A percentile compares a stretch with the other conserved stretches of the same genome.
These are phyloP conservation scores for Cystofilobasidium capitatum DNA, from an alignment of 768 basidiomycete genomes.

Conservation along the genomic window DNA sequence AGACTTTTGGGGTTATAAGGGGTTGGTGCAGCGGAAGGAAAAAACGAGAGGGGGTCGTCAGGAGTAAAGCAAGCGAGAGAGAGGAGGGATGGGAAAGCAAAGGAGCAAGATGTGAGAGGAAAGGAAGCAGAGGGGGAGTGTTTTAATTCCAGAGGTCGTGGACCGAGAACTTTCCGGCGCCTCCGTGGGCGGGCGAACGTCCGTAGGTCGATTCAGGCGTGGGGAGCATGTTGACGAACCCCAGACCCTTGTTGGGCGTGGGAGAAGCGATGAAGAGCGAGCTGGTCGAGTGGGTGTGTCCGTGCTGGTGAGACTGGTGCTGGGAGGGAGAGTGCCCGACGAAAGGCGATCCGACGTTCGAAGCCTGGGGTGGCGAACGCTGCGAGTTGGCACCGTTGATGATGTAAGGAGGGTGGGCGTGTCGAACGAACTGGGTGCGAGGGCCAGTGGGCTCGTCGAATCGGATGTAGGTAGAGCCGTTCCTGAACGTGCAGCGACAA, in stretches of 20 bases:
- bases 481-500: background rate
- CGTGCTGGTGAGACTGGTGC: background rate
- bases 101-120: background rate
- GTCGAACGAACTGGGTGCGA: slow-evolving; percentile 12
- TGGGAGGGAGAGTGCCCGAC: background rate
- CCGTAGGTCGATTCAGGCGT: background rate
- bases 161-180: slow-evolving; percentile 17
- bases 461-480: slow-evolving; percentile 20
- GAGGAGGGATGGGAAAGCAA: background rate
- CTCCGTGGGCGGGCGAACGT: background rate
- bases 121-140: background rate
- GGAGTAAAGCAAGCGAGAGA: background rate
- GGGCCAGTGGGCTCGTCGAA: slow-evolving; percentile 27
- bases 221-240: slow-evolving; percentile 1
- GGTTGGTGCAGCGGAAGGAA: no score
- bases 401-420: slow-evolving; percentile 3
- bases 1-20: no score
- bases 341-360: background rate
- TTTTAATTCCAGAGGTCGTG: slow-evolving; percentile 19
- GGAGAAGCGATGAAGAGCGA: background rate
- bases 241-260: background rate
- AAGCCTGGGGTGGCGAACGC: background rate
- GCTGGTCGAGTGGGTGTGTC: no score
- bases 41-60: background rate
- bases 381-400: background rate